A percentile compares a stretch with the other conserved stretches of the same genome.
These are phyloP conservation scores for Aciculoconidium aculeatum DNA, from an alignment of 805 yeast genomes.

Conservation along the genomic window DNA sequence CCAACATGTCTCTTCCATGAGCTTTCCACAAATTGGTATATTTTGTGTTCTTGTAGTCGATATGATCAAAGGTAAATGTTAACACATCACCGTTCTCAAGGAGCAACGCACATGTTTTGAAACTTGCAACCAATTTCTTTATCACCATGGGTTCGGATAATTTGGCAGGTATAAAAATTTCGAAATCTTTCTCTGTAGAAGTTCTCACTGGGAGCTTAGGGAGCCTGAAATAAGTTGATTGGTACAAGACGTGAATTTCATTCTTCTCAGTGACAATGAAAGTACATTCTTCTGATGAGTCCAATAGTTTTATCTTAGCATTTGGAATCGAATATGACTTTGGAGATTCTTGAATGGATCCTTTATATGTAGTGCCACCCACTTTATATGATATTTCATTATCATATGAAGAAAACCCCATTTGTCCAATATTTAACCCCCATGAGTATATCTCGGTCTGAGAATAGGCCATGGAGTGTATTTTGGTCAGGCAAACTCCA, in stretches of 20 bases:
- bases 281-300: conserved; percentile 66
- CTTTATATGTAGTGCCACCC: conserved; percentile 26
- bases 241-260: conserved; percentile 58
- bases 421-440: conserved; percentile 82
- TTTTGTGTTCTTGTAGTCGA: conserved; percentile 33
- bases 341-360: conserved; percentile 34
- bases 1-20: conserved; percentile 48
- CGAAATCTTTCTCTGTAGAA: conserved; percentile 40
- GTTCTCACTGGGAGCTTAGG: conserved; percentile 34
- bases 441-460: conserved; percentile 49
- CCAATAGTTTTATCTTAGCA: conserved; percentile 51
- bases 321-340: conserved; percentile 32
- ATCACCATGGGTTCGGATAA: conserved; percentile 37
- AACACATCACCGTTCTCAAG: conserved; percentile 58
- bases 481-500: conserved; percentile 57
- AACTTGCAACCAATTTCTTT: conserved; percentile 30
- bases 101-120: conserved; percentile 41
- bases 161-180: conserved; percentile 47
- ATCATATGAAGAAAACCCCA: conserved; percentile 44
- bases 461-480: conserved; percentile 62
- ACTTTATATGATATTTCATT: conserved; percentile 20
- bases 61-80: conserved; percentile 24
- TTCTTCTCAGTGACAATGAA: conserved; percentile 52
- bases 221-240: conserved; percentile 49
- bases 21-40: conserved; percentile 59